A percentile compares a stretch with the other conserved stretches of the same genome.
These are phyloP conservation scores for Colletotrichum spinosum DNA, from an alignment of 2,329 filamentous ascomycete species.

Conservation along the genomic window DNA sequence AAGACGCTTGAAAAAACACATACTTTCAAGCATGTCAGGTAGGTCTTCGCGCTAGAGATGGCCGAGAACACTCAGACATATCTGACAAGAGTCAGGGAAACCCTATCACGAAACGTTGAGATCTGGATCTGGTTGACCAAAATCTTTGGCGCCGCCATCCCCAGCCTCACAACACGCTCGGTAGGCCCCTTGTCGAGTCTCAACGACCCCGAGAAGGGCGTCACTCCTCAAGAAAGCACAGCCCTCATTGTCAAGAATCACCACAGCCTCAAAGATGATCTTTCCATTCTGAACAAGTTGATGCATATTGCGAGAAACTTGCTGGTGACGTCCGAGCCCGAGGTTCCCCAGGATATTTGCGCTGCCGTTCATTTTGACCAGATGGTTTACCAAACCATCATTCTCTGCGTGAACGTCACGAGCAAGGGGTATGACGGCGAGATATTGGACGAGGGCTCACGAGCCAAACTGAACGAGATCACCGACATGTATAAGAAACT, in stretches of 20 bases:
- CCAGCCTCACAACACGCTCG: slow-evolving; percentile 69
- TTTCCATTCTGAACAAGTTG: slow-evolving; percentile 73
- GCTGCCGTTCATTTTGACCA: slow-evolving; percentile 74
- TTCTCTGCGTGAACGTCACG: slow-evolving; percentile 74
- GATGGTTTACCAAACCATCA: slow-evolving; percentile 74
- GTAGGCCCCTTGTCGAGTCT: slow-evolving; percentile 66
- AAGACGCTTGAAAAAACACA: slow-evolving; percentile 74
- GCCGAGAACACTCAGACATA: slow-evolving; percentile 16
- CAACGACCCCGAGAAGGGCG: slow-evolving; percentile 65
- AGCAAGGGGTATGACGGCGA: slow-evolving; percentile 76
- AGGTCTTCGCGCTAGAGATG: slow-evolving; percentile 21
- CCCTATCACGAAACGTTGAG: slow-evolving; percentile 70
- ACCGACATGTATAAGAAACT: slow-evolving; percentile 76
- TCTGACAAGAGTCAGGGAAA: slow-evolving; percentile 57
- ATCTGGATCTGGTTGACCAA: slow-evolving; percentile 75
- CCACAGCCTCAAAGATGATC: slow-evolving; percentile 68
- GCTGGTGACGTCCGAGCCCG: slow-evolving; percentile 72
- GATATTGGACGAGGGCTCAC: slow-evolving; percentile 67
- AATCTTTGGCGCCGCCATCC: slow-evolving; percentile 71
- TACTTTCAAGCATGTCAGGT: slow-evolving; percentile 70
- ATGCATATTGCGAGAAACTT: slow-evolving; percentile 76
- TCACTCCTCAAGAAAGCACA: slow-evolving; percentile 72
- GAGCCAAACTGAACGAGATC: slow-evolving; percentile 70
- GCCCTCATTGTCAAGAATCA: slow-evolving; percentile 73
- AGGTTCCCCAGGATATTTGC: slow-evolving; percentile 74